phyloP scores from a whole-genome alignment of 352 stramenopile genomes.

The Globisporangium nunn region DNA sequence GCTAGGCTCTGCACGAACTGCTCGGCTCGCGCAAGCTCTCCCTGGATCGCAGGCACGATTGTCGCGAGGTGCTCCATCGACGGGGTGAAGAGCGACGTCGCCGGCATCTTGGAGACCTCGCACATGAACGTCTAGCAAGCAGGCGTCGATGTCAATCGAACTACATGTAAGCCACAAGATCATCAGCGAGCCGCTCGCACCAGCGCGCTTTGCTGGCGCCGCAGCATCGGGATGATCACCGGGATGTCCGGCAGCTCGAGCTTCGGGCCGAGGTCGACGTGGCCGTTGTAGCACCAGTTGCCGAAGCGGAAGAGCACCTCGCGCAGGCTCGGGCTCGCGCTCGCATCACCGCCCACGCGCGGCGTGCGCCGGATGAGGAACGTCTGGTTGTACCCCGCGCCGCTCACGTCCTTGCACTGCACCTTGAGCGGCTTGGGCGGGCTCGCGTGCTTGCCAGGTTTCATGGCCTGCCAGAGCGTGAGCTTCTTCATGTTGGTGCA shows the following conservation, averaged over 20 bases:
- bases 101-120: conserved; percentile 85
- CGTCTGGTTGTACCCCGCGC: conserved; percentile 76
- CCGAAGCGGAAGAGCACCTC: conserved; percentile 93
- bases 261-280: conserved; percentile 87
- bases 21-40: conserved; percentile 81
- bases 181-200: conserved; percentile 17
- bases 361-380: conserved; percentile 76
- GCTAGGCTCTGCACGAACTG: conserved; percentile 67
- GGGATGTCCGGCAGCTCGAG: conserved; percentile 89
- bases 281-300: conserved; percentile 93
- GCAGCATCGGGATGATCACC: conserved; percentile 91
- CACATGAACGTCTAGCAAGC: conserved; percentile 83
- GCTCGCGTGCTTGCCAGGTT: conserved; percentile 44
- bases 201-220: conserved; percentile 89
- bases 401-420: conserved; percentile 79
- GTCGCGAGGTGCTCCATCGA: conserved; percentile 85
- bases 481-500: conserved; percentile 90
- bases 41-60: conserved; percentile 78
- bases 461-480: conserved; percentile 86
- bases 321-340: conserved; percentile 43
- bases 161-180: too few relatives aligned
- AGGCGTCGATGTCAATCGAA: not conserved
- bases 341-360: conserved; percentile 18
- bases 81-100: conserved; percentile 83
- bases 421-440: conserved; percentile 75